phyloP scores from a whole-genome alignment of 2,329 filamentous ascomycete species.

The Neofusicoccum umdonicola region DNA sequence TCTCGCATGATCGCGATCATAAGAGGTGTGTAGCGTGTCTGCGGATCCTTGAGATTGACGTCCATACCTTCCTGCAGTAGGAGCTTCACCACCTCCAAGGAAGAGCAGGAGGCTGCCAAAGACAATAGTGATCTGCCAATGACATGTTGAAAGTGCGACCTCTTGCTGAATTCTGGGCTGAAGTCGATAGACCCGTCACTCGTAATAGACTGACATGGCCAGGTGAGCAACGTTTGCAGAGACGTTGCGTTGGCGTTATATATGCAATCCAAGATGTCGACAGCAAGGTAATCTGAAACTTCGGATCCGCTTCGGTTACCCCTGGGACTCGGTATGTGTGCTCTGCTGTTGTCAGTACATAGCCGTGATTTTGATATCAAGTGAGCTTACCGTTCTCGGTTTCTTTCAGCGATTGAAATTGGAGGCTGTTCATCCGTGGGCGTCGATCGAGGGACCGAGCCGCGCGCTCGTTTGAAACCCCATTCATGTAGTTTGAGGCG shows the following conservation, averaged over 20 bases:
- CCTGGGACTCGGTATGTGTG: too few relatives aligned
- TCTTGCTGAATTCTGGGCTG: background rate
- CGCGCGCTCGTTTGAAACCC: conserved; percentile 3
- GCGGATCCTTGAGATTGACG: background rate
- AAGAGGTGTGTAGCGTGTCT: background rate
- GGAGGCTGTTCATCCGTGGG: background rate
- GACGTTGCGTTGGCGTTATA: too few relatives aligned
- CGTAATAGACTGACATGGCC: too few relatives aligned
- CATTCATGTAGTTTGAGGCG: conserved; percentile 13
- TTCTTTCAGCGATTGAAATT: background rate
- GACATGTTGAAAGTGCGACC: background rate
- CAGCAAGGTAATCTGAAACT: too few relatives aligned
- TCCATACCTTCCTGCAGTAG: background rate
- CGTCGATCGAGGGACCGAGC: background rate
- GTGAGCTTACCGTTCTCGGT: too few relatives aligned
- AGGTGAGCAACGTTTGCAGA: too few relatives aligned
- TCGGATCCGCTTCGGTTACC: too few relatives aligned
- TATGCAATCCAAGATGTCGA: background rate
- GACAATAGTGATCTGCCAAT: background rate
- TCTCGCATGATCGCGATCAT: background rate
- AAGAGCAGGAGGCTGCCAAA: background rate
- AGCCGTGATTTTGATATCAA: too few relatives aligned
- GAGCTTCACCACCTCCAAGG: background rate
- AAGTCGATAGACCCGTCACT: background rate
- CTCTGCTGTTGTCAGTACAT: too few relatives aligned